Percentiles rank a stretch among this genome's conserved stretches.
phyloP scores from a whole-genome alignment of 2,329 filamentous ascomycete species.

The Neocucurbitaria cava region DNA sequence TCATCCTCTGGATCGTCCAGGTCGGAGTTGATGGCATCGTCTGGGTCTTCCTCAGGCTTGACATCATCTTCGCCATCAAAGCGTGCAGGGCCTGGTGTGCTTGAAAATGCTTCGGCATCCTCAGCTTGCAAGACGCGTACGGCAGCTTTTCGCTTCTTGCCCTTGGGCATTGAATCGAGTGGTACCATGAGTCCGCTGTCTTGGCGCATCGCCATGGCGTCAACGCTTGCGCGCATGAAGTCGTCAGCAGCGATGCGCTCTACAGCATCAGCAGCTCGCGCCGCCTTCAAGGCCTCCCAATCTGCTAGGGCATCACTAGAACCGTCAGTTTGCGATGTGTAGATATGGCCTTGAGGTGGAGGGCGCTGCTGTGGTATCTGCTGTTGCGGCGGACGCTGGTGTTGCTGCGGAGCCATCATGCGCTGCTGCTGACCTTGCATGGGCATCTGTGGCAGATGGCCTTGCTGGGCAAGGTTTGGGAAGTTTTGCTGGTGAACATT shows the following conservation, averaged over 20 bases:
- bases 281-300: conserved; percentile 65
- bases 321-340: conserved; percentile 77
- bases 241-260: conserved; percentile 66
- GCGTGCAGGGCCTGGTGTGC: conserved; percentile 47
- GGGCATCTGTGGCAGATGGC: conserved; percentile 34
- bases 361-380: conserved; percentile 33
- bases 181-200: conserved; percentile 81
- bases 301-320: conserved; percentile 67
- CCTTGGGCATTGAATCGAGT: conserved; percentile 62
- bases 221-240: conserved; percentile 72
- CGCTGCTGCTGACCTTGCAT: conserved; percentile 42
- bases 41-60: conserved; percentile 66
- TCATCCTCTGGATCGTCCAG: conserved; percentile 94
- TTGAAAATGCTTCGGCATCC: conserved; percentile 44
- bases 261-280: conserved; percentile 61
- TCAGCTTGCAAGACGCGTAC: conserved; percentile 62
- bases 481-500: conserved; percentile 35
- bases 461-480: conserved; percentile 24
- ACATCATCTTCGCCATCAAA: conserved; percentile 67
- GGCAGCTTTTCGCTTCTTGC: conserved; percentile 50
- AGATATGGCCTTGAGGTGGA: conserved; percentile 38
- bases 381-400: conserved; percentile 36
- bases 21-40: conserved; percentile 98
- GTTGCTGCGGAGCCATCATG: conserved; percentile 34
- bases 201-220: conserved; percentile 70